A percentile compares a stretch with the other conserved stretches of the same genome.
Evolutionary conservation across 129 eudicot species (phyloP).

Genomic region (sunflower (Helianthus annuus)): DNA sequence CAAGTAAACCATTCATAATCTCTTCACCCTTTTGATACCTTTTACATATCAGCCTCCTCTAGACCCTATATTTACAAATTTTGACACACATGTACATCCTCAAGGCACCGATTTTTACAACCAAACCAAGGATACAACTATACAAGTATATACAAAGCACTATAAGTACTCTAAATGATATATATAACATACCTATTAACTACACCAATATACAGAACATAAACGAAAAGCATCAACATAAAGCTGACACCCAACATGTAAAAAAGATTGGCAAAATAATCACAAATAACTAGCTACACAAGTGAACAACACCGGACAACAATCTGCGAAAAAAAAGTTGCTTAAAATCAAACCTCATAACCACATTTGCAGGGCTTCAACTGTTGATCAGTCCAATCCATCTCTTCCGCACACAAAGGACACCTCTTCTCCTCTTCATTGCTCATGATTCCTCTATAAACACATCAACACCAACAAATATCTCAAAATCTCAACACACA

Average conservation of each 20-base stretch:
- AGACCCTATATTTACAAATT: too few relatives aligned
- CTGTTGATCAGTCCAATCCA: conserved; percentile 93
- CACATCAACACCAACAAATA: conserved; percentile 30
- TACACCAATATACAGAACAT: not conserved
- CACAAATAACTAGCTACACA: not conserved
- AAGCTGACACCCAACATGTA: conserved; percentile 1
- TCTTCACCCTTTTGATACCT: too few relatives aligned
- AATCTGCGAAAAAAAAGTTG: too few relatives aligned
- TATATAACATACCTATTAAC: not conserved
- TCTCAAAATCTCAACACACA: conserved; percentile 47
- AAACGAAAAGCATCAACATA: not conserved
- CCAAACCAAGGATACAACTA: not conserved
- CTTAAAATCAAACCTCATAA: conserved; percentile 52
- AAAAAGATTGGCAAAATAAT: conserved; percentile 22
- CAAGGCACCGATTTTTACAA: too few relatives aligned
- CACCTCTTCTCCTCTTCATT: conserved; percentile 75
- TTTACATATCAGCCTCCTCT: too few relatives aligned
- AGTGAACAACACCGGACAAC: not conserved
- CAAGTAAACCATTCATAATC: too few relatives aligned
- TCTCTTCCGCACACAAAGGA: conserved; percentile 85
- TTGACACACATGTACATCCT: too few relatives aligned
- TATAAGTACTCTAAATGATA: not conserved
- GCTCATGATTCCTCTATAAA: conserved; percentile 51
- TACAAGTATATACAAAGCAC: not conserved
- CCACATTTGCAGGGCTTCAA: conserved; percentile 83